These are phyloP conservation scores for Cyclanthera cordifolia DNA, from an alignment of 306 rosid species.

Conservation along the genomic window DNA sequence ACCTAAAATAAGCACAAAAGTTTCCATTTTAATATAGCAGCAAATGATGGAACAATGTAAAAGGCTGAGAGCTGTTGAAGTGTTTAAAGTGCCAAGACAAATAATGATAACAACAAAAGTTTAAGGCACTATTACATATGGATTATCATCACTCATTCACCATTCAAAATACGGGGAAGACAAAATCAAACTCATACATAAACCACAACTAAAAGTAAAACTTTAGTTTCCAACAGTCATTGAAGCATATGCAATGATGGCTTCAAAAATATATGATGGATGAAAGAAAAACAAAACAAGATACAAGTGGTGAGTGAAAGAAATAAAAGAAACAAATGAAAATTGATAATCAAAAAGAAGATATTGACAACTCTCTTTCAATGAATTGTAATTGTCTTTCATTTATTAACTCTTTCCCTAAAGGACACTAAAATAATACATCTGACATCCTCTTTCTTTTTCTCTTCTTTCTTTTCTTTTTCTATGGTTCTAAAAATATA, in stretches of 20 bases:
- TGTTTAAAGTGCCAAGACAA: neutral
- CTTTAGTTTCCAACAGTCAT: slow-evolving; percentile 3
- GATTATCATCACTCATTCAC: neutral
- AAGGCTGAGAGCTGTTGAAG: neutral
- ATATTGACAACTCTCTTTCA: slow-evolving; percentile 3
- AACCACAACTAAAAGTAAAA: slow-evolving; percentile 2
- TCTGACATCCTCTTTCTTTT: neutral
- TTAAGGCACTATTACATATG: neutral
- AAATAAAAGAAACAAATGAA: neutral
- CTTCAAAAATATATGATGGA: neutral
- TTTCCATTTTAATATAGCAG: neutral
- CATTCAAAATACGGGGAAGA: neutral
- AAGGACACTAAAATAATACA: slow-evolving; percentile 5
- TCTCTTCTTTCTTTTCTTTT: neutral
- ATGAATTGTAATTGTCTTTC: slow-evolving; percentile 6
- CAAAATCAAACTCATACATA: slow-evolving; percentile 4
- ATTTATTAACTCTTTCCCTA: neutral
- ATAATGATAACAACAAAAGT: slow-evolving; percentile 7
- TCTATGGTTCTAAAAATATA: no score
- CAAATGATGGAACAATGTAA: neutral
- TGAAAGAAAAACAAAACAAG: neutral
- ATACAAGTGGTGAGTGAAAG: slow-evolving; percentile 3
- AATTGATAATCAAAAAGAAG: neutral
- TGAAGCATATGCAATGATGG: slow-evolving; percentile 5
- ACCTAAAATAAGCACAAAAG: neutral